Conservation (phyloP, 2,329 filamentous ascomycete genomes). For the Furcasterigmium furcatum region DNA sequence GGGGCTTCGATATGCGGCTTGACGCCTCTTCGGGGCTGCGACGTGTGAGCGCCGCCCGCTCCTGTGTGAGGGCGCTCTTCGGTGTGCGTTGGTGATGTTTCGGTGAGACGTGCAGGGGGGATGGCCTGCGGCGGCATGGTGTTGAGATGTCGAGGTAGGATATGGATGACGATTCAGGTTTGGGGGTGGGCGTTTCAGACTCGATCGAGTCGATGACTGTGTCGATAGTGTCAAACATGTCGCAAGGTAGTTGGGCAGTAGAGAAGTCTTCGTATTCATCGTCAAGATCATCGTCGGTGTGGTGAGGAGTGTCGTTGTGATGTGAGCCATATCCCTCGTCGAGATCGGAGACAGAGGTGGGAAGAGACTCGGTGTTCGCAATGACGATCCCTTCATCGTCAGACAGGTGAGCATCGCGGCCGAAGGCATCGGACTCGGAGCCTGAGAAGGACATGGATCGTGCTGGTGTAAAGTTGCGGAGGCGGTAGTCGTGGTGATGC, state of each 20-base stretch:
- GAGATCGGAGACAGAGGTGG: conserved; percentile 42
- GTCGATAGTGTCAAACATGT: conserved; percentile 23
- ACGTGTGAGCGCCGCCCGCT: conserved; percentile 17
- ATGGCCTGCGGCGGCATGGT: conserved; percentile 25
- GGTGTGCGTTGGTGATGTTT: not conserved
- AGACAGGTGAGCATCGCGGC: conserved; percentile 7
- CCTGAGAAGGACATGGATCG: conserved; percentile 51
- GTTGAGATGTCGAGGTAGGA: conserved; percentile 31
- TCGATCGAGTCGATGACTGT: conserved; percentile 25
- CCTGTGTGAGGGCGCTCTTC: conserved; percentile 23
- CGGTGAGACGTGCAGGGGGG: conserved; percentile 23
- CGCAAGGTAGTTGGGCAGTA: conserved; percentile 33
- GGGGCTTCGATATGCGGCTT: conserved; percentile 46
- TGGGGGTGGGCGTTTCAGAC: conserved; percentile 41
- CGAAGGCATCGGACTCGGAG: conserved; percentile 40
- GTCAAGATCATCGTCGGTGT: not conserved
- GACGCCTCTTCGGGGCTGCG: conserved; percentile 43
- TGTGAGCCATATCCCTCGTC: conserved; percentile 33
- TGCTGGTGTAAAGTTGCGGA: conserved; percentile 33
- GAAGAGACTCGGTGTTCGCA: conserved; percentile 40
- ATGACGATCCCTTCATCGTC: conserved; percentile 38
- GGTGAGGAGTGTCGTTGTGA: conserved; percentile 19
- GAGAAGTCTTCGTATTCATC: conserved; percentile 26
- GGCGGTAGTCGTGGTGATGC: conserved; percentile 26
- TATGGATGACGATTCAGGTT: conserved; percentile 25